Evolutionary conservation across 805 yeast species (phyloP).

Genomic region (Myxozyma geophila): DNA sequence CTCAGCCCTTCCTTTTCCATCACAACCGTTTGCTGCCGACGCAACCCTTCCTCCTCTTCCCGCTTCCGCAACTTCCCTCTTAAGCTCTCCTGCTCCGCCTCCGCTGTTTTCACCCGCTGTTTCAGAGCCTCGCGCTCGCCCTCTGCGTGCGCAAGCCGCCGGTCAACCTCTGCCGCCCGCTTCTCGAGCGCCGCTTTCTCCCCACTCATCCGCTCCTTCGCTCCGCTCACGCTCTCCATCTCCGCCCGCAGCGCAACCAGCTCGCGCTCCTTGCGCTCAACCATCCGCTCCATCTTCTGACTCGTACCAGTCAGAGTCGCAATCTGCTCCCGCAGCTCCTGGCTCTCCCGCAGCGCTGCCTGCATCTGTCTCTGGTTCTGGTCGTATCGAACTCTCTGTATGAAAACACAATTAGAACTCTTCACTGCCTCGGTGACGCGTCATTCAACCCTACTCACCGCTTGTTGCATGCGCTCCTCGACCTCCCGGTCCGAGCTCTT

Average conservation of each 20-base stretch:
- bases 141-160: slow-evolving; percentile 24
- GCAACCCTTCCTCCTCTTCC: slow-evolving; percentile 27
- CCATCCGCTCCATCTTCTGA: slow-evolving; percentile 45
- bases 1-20: slow-evolving; percentile 9
- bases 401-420: slow-evolving; percentile 41
- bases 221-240: slow-evolving; percentile 37
- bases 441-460: slow-evolving; percentile 37
- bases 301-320: slow-evolving; percentile 48
- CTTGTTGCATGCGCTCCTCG: slow-evolving; percentile 25
- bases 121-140: slow-evolving; percentile 38
- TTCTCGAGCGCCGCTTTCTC: slow-evolving; percentile 15
- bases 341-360: slow-evolving; percentile 50
- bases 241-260: slow-evolving; percentile 16
- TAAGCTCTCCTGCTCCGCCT: slow-evolving; percentile 21
- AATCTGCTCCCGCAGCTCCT: slow-evolving; percentile 50
- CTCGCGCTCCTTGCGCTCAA: slow-evolving; percentile 43
- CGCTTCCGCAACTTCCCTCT: slow-evolving; percentile 39
- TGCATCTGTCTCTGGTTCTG: slow-evolving; percentile 28
- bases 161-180: slow-evolving; percentile 11
- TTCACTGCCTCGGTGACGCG: slow-evolving; percentile 43
- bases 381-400: slow-evolving; percentile 33
- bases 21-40: slow-evolving; percentile 1
- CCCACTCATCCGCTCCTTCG: slow-evolving; percentile 40
- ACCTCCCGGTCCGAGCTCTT: slow-evolving; percentile 37
- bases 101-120: slow-evolving; percentile 41